Conservation (phyloP, 1,139 yeast species). For the Hyphopichia khmerensis region DNA sequence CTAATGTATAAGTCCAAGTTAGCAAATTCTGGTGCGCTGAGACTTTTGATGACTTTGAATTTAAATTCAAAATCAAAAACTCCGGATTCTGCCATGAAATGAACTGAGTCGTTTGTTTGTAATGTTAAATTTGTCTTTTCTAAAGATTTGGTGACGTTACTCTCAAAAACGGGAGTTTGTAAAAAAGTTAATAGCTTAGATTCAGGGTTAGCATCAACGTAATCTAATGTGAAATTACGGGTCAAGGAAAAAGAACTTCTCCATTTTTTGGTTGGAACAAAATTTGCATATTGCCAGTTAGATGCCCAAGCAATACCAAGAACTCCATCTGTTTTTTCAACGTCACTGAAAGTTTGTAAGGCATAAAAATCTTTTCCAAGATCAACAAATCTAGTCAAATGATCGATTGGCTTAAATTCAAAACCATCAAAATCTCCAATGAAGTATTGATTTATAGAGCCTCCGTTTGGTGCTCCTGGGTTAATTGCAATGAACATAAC, state of each 20-base stretch:
- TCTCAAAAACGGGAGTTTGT: constrained; percentile 15
- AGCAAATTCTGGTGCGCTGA: background rate
- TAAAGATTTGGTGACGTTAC: background rate
- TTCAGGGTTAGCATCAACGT: constrained; percentile 18
- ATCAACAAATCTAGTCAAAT: constrained; percentile 25
- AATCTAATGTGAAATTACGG: constrained; percentile 22
- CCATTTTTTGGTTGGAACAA: constrained; percentile 29
- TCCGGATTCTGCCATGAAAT: constrained; percentile 3
- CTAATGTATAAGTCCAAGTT: constrained; percentile 7
- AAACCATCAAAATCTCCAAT: constrained; percentile 38
- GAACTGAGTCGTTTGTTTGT: constrained; percentile 1
- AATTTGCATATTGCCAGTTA: constrained; percentile 34
- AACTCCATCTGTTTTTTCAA: constrained; percentile 10
- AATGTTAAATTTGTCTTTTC: constrained; percentile 5
- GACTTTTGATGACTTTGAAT: constrained; percentile 6
- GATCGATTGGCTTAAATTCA: constrained; percentile 23
- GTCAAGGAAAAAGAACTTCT: constrained; percentile 29
- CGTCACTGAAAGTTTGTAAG: constrained; percentile 24
- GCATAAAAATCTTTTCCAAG: constrained; percentile 35
- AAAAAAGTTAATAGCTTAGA: constrained; percentile 14
- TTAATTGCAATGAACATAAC: constrained; percentile 32
- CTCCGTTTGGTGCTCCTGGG: constrained; percentile 38
- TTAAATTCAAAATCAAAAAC: constrained; percentile 12
- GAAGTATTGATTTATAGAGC: constrained; percentile 34
- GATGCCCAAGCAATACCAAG: constrained; percentile 38